Base-by-base conservation (phyloP, 2,329 filamentous ascomycete species). In the Cyphellophora attinorum region DNA sequence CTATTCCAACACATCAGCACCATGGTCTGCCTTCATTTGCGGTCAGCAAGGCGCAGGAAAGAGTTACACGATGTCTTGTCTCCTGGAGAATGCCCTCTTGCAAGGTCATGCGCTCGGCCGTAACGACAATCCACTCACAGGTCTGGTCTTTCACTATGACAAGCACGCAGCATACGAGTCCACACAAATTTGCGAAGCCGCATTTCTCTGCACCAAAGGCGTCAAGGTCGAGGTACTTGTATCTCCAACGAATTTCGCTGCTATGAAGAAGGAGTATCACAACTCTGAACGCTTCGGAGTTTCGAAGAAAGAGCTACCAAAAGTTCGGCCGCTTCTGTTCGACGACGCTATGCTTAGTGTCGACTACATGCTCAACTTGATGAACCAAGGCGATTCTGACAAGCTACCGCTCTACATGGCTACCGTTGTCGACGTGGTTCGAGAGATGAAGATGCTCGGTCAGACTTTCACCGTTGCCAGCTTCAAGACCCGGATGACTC, bases 71-170 rank as follows among this genome's bases (percentile, higher is more conserved):
- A n/a, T n/a, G n/a, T n/a, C n/a, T n/a, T n/a, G n/a, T n/a, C n/a
- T n/a, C n/a, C n/a, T n/a, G n/a, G n/a, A n/a, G n/a, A n/a, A n/a
- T n/a, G n/a, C n/a, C n/a, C n/a, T n/a, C n/a, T n/a, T n/a, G n/a
- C n/a, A n/a, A n/a, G n/a, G n/a, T n/a, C n/a, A n/a, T n/a, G n/a
- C n/a, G n/a, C n/a, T n/a, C n/a, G n/a, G n/a, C n/a, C n/a, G n/a
- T n/a, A n/a, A n/a, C n/a, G n/a, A n/a, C n/a, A n/a, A n/a, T n/a
- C n/a, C n/a, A n/a, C n/a, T 81, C 1, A 72, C 74, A 0, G 76
- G 72, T 0, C 55, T 82, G 0, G 68, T 82, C 0, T 81, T 82
- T 31, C 76, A 81, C 41, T 81, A 77, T 38, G 74, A 79, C 42
- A 65, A 64, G 0, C 74, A 72, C 40, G 61, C 64, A 8, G 70